These are phyloP conservation scores for Ophiosphaerella narmari DNA, from an alignment of 2,329 filamentous ascomycete genomes.

Conservation along the genomic window DNA sequence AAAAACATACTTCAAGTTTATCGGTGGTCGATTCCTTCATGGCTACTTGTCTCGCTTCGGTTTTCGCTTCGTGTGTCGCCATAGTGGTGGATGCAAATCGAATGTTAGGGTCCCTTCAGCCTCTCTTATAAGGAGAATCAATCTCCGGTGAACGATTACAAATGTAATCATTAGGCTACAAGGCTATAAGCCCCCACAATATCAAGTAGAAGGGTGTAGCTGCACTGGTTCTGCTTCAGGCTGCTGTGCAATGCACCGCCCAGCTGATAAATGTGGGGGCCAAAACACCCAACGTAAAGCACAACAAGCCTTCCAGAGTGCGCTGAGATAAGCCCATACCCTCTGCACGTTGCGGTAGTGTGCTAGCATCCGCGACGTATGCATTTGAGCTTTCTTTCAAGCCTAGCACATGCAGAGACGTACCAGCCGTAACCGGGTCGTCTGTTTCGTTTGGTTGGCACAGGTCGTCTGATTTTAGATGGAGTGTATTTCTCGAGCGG, in stretches of 20 bases:
- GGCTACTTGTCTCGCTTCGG: background rate
- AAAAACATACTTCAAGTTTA: background rate
- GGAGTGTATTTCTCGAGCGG: background rate
- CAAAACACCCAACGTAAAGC: constrained; percentile 6
- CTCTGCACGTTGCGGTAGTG: background rate
- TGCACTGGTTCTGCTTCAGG: background rate
- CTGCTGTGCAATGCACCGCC: constrained; percentile 2
- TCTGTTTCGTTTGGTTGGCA: background rate
- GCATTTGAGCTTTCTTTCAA: background rate
- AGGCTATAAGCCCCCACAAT: background rate
- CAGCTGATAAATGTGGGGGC: constrained; percentile 6
- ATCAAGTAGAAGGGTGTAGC: background rate
- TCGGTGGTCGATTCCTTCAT: background rate
- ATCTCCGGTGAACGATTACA: background rate
- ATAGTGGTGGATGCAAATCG: background rate
- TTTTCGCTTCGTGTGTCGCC: background rate
- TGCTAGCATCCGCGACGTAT: background rate
- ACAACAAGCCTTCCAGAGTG: background rate
- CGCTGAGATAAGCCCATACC: constrained; percentile 1
- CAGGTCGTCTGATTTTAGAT: background rate
- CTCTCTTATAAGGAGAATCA: background rate
- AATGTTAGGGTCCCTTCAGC: background rate
- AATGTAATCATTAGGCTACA: background rate
- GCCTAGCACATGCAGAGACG: background rate
- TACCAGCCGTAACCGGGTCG: background rate